Evolutionary conservation across 2,329 filamentous ascomycete genomes (phyloP).

Genomic region (Reticulascus tulasneorum): DNA sequence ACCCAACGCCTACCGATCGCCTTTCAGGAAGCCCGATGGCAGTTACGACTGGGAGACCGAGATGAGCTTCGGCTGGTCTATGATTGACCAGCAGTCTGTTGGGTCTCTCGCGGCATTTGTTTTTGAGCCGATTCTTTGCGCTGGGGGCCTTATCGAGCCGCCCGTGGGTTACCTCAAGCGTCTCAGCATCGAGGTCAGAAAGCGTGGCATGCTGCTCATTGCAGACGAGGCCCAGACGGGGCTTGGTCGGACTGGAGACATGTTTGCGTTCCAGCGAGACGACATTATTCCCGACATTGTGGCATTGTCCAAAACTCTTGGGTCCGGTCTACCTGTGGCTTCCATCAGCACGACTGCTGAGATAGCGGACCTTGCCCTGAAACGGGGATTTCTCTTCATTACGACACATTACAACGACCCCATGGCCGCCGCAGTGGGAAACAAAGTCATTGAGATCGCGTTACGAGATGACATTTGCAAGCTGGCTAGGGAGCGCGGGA

Average conservation of each 20-base stretch:
- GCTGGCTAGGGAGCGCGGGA: conserved; percentile 35
- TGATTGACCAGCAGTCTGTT: conserved; percentile 54
- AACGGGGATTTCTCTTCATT: conserved; percentile 42
- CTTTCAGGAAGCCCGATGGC: conserved; percentile 55
- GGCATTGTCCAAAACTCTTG: conserved; percentile 50
- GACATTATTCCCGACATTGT: conserved; percentile 45
- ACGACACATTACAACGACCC: conserved; percentile 55
- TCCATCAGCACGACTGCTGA: conserved; percentile 43
- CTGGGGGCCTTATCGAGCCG: conserved; percentile 52
- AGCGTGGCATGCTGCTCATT: conserved; percentile 53
- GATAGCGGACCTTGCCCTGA: conserved; percentile 41
- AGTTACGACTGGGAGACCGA: conserved; percentile 64
- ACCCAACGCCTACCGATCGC: conserved; percentile 58
- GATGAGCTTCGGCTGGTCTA: conserved; percentile 57
- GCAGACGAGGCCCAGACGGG: conserved; percentile 59
- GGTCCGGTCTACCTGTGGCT: conserved; percentile 47
- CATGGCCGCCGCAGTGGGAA: conserved; percentile 47
- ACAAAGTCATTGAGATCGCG: conserved; percentile 52
- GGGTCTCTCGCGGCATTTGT: conserved; percentile 61
- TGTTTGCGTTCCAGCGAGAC: conserved; percentile 56
- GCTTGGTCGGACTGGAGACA: conserved; percentile 49
- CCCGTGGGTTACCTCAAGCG: conserved; percentile 52
- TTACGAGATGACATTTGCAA: conserved; percentile 41
- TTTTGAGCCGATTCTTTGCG: conserved; percentile 55
- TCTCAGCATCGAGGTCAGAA: conserved; percentile 47